Evolutionary conservation across 805 yeast genomes (phyloP).

Genomic region (Ogataea degrootiae): DNA sequence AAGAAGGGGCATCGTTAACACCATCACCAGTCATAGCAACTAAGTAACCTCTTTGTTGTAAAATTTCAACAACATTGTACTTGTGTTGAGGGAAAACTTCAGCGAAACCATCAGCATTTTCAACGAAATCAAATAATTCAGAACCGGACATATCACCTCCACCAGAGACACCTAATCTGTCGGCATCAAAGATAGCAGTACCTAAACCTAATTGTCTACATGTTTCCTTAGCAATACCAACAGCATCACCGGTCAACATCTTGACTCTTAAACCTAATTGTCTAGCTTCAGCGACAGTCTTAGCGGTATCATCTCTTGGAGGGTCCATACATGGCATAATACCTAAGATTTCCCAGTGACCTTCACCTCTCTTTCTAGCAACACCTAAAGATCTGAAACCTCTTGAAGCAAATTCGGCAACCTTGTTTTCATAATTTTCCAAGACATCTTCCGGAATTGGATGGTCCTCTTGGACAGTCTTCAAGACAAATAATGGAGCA

Average conservation of each 20-base stretch:
- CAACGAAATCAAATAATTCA: constrained; percentile 92
- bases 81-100: constrained; percentile 97
- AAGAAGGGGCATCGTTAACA: constrained; percentile 94
- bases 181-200: constrained; percentile 92
- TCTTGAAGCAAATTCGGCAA: constrained; percentile 93
- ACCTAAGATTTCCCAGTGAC: constrained; percentile 95
- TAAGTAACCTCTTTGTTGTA: constrained; percentile 90
- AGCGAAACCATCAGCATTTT: constrained; percentile 95
- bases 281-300: constrained; percentile 87
- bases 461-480: constrained; percentile 94
- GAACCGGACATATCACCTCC: constrained; percentile 91
- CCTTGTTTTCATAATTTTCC: constrained; percentile 92
- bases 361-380: constrained; percentile 96
- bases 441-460: constrained; percentile 89
- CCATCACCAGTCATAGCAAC: constrained; percentile 99
- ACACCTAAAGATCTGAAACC: constrained; percentile 98
- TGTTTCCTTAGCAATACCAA: constrained; percentile 96
- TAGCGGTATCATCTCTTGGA: constrained; percentile 96
- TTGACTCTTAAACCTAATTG: constrained; percentile 86
- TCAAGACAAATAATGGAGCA: constrained; percentile 93
- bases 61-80: constrained; percentile 89
- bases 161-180: constrained; percentile 91
- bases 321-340: constrained; percentile 98
- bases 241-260: constrained; percentile 98
- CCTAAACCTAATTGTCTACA: constrained; percentile 96